Evolutionary conservation across 371 early-diverging fungal genomes (phyloP).

Genomic region (Nematocida minor): DNA sequence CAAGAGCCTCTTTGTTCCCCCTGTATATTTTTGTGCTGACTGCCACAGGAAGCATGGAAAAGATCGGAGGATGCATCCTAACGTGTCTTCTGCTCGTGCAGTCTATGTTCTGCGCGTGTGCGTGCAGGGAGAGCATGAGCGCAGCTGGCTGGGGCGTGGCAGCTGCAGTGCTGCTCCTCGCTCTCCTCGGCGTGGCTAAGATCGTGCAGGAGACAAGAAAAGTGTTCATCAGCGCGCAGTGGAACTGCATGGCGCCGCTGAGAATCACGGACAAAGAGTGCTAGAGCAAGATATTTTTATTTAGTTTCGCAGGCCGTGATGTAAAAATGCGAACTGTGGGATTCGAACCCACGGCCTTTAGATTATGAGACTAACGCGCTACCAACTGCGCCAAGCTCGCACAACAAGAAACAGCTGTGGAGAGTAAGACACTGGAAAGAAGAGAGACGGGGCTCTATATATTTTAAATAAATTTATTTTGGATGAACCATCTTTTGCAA

Average conservation of each 20-base stretch:
- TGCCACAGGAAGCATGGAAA: too few relatives aligned
- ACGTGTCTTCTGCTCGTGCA: too few relatives aligned
- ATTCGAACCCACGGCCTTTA: slow-evolving; percentile 66
- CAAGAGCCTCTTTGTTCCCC: background rate
- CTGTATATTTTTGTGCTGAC: background rate
- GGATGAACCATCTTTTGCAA: slow-evolving; percentile 44
- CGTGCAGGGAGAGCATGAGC: background rate
- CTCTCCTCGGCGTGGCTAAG: background rate
- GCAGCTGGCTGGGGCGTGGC: background rate
- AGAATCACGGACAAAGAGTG: background rate
- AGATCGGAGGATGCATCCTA: too few relatives aligned
- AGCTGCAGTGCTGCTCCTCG: background rate
- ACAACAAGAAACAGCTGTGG: background rate
- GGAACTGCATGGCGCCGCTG: background rate
- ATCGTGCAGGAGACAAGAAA: background rate
- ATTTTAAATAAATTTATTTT: slow-evolving; percentile 38
- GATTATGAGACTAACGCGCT: slow-evolving; percentile 66
- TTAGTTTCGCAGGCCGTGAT: too few relatives aligned
- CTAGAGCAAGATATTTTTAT: background rate
- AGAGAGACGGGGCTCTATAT: background rate
- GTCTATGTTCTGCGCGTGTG: background rate
- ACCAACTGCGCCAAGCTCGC: slow-evolving; percentile 64
- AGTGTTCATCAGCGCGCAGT: background rate
- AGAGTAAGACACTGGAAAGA: too few relatives aligned
- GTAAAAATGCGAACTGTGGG: slow-evolving; percentile 62